Evolutionary conservation across 2,329 filamentous ascomycete species (phyloP).

Genomic region (Sclerotinia spermophila): DNA sequence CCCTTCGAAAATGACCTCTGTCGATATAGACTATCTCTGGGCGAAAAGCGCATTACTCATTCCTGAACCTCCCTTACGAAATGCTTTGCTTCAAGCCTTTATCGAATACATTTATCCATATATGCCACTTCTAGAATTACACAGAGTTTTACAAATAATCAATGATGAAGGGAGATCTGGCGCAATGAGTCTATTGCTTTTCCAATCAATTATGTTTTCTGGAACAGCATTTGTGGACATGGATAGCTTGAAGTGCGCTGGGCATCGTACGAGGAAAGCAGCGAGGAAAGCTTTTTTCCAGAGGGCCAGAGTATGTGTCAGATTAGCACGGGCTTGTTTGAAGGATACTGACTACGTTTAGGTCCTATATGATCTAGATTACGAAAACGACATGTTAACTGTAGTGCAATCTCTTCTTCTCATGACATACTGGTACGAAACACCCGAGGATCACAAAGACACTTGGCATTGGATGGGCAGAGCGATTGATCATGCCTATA

Average conservation of each 20-base stretch:
- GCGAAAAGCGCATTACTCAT: constrained; percentile 81
- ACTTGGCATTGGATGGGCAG: constrained; percentile 99
- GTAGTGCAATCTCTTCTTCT: constrained; percentile 84
- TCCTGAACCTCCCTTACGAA: constrained; percentile 66
- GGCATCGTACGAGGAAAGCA: constrained; percentile 72
- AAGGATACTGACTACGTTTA: constrained; percentile 38
- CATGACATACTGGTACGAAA: constrained; percentile 98
- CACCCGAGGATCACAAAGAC: constrained; percentile 93
- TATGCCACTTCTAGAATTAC: constrained; percentile 79
- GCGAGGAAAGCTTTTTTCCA: constrained; percentile 87
- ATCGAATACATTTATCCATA: constrained; percentile 90
- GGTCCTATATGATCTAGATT: constrained; percentile 92
- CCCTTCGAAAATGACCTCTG: constrained; percentile 69
- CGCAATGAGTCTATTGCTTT: constrained; percentile 78
- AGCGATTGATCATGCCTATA: constrained; percentile 86
- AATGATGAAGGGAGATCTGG: constrained; percentile 64
- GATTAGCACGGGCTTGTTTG: constrained; percentile 1
- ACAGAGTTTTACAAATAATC: constrained; percentile 57
- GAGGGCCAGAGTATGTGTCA: constrained; percentile 70
- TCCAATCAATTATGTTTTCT: constrained; percentile 93
- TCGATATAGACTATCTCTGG: constrained; percentile 79
- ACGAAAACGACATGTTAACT: constrained; percentile 83
- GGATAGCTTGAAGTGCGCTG: constrained; percentile 69
- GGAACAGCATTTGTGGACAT: constrained; percentile 85
- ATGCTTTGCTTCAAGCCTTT: constrained; percentile 77